Evolutionary conservation across 1,284 basidiomycete genomes (phyloP).

Genomic region (Boletus smithii): DNA sequence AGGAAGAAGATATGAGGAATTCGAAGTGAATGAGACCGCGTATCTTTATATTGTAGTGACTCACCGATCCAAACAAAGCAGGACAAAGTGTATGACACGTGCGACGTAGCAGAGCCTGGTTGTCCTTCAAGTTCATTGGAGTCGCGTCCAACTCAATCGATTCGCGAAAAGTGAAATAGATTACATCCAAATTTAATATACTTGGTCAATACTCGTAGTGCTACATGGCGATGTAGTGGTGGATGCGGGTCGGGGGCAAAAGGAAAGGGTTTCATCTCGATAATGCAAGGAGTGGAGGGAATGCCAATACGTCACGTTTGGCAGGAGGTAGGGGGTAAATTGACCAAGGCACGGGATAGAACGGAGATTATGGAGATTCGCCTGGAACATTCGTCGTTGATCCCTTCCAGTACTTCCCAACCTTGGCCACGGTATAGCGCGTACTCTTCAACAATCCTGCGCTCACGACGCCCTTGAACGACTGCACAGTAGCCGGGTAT

Average conservation of each 20-base stretch:
- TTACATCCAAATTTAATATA: constrained; percentile 20
- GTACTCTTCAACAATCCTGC: constrained; percentile 79
- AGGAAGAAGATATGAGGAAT: not conserved
- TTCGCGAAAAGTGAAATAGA: constrained; percentile 10
- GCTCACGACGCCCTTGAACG: constrained; percentile 82
- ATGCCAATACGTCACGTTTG: not conserved
- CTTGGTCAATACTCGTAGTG: constrained; percentile 18
- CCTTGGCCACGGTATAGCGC: constrained; percentile 72
- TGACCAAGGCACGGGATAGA: not conserved
- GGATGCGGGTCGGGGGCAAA: not conserved
- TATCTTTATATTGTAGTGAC: too few relatives aligned
- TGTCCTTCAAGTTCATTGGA: too few relatives aligned
- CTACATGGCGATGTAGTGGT: constrained; percentile 20
- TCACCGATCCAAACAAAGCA: too few relatives aligned
- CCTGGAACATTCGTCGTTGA: constrained; percentile 1
- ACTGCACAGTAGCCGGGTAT: constrained; percentile 80
- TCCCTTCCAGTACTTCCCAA: constrained; percentile 79
- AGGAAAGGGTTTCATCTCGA: not conserved
- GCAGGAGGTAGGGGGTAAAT: not conserved
- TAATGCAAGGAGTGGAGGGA: constrained; percentile 15
- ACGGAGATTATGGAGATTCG: constrained; percentile 2
- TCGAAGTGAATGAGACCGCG: too few relatives aligned
- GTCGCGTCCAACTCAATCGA: not conserved
- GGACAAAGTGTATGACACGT: too few relatives aligned
- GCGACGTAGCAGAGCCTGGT: too few relatives aligned